Base-by-base conservation (phyloP, 768 basidiomycete species). In the Peribolospora baueri region DNA sequence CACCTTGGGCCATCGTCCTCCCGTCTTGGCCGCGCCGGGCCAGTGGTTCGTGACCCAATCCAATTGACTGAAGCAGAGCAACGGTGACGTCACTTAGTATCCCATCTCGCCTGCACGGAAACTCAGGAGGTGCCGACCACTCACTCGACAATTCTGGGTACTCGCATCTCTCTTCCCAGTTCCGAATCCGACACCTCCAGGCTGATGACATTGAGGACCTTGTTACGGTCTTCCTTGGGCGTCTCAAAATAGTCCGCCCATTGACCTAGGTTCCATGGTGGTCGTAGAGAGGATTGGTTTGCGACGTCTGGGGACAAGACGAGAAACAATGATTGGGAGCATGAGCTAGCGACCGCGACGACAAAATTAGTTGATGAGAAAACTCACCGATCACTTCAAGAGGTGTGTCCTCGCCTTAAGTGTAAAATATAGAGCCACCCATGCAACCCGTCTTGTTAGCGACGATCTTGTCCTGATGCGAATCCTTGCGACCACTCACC, bases 11-110 rank as follows among this genome's bases (percentile, higher is more conserved):
- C 82, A 88, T 52, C 74, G 63, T 56, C 84, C 75, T 0, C 80
- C 78, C 61, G 77, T 77, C 43, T 78, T 78, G 61, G 77, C 75
- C 50, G 77, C 77, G 55, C 73, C 74, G 0, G 88, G 88, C 91
- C 91, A 98, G 66, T 80, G 84, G 57, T 81, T 83, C 65, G 93
- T 87, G 5, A 95, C 91, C 91, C 91, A 98, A 63, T 95, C 93
- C 60, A 95, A 66, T 55, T 95, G 84, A 53, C 83, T 74, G 43
- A 84, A 25, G 82, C 36, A 37, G 11, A 36, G 46, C 41, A 9
- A 4, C 3, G n/a, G 3, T 43, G 8, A 2, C 1, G 43, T 57
- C 41, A 54, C 45, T 14, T 25, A 8, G 42, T 42, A 10, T 41
- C 48, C 42, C 3, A 7, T 2, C 3, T 37, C 10, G 14, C 7